Percentiles rank a stretch among this genome's conserved stretches.
Evolutionary conservation across 2,329 filamentous ascomycete species (phyloP).

Genomic region (Teratosphaeria gauchensis): DNA sequence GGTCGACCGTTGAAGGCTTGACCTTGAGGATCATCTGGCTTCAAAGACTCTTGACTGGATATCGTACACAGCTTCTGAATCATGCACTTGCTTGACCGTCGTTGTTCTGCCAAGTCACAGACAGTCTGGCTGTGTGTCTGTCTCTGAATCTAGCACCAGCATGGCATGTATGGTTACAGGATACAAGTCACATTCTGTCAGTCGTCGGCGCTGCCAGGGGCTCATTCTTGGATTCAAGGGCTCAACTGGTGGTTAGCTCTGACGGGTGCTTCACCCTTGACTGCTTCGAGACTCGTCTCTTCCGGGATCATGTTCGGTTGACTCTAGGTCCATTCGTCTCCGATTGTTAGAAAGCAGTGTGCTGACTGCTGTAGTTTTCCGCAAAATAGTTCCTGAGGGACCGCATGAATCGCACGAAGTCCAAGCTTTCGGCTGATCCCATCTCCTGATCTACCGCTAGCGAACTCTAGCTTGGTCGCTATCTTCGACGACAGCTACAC

Average conservation of each 20-base stretch:
- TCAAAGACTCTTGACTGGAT: not conserved
- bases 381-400: not conserved
- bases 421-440: not conserved
- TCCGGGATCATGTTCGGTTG: no score
- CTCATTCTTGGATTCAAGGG: not conserved
- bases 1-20: not conserved
- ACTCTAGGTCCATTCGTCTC: not conserved
- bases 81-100: not conserved
- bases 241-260: not conserved
- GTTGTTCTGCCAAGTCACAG: no score
- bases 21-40: not conserved
- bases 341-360: not conserved
- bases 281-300: no score
- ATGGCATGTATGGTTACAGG: not conserved
- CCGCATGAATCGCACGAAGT: not conserved
- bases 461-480: not conserved
- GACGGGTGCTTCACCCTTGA: no score
- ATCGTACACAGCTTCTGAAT: not conserved
- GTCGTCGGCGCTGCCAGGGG: not conserved
- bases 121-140: no score
- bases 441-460: not conserved
- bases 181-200: no score
- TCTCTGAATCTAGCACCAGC: not conserved
- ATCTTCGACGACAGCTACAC: not conserved
- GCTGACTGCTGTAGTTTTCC: not conserved